Evolutionary conservation across 2,329 filamentous ascomycete species (phyloP).

Genomic region (Verticillium nonalfalfae): DNA sequence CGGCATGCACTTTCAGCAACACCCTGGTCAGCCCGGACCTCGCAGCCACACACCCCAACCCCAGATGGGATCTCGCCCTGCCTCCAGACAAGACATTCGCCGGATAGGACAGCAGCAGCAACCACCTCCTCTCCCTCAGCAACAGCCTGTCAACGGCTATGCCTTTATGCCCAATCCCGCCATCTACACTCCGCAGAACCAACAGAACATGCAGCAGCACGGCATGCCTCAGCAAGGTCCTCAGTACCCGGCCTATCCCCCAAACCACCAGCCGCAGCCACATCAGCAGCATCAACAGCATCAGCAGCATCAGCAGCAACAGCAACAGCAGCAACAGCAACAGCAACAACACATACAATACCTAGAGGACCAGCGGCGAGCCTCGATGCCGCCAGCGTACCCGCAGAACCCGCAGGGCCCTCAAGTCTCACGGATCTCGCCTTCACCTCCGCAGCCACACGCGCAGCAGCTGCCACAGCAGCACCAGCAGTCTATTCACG

Average conservation of each 20-base stretch:
- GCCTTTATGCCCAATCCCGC: conserved; percentile 80
- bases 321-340: conserved; percentile 32
- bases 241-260: conserved; percentile 28
- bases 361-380: conserved; percentile 68
- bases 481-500: conserved; percentile 39
- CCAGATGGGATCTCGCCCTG: conserved; percentile 65
- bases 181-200: conserved; percentile 68
- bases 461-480: conserved; percentile 43
- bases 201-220: conserved; percentile 34
- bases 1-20: conserved; percentile 60
- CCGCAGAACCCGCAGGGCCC: conserved; percentile 41
- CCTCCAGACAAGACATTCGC: conserved; percentile 73
- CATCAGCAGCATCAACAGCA: conserved; percentile 23
- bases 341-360: conserved; percentile 56
- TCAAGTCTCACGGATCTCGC: conserved; percentile 42
- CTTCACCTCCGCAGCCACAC: conserved; percentile 53
- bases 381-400: conserved; percentile 64
- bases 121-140: conserved; percentile 48
- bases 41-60: conserved; percentile 81
- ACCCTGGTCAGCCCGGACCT: conserved; percentile 32
- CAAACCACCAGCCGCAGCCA: conserved; percentile 16
- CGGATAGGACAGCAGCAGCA: conserved; percentile 62
- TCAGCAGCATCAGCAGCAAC: conserved; percentile 16
- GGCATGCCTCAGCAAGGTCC: conserved; percentile 28
- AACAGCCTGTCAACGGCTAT: conserved; percentile 62